phyloP scores from a whole-genome alignment of 73 alveolate species.

The Tetrahymena elliotti region DNA sequence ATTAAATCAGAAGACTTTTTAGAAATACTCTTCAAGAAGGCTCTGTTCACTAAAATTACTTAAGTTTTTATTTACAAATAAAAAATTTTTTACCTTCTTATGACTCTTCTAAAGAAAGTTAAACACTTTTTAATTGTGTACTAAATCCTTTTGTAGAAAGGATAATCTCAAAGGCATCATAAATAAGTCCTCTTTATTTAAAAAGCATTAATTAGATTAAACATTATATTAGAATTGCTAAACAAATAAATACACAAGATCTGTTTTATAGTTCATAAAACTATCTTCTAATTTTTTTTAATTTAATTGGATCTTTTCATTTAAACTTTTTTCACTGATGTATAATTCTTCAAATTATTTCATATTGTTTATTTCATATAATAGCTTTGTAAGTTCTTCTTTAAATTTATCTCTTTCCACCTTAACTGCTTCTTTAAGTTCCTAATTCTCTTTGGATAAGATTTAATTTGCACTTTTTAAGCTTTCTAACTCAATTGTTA shows the following conservation, averaged over 20 bases:
- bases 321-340: background rate
- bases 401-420: background rate
- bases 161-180: background rate
- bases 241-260: background rate
- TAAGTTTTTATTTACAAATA: background rate
- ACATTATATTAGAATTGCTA: background rate
- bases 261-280: background rate
- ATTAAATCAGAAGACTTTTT: background rate
- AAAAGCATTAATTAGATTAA: background rate
- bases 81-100: background rate
- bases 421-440: background rate
- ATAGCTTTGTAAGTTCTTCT: background rate
- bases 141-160: background rate
- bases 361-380: background rate
- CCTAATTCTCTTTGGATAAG: background rate
- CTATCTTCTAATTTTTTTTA: background rate
- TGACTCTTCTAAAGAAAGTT: background rate
- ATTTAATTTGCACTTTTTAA: background rate
- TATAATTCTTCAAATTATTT: background rate
- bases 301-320: background rate
- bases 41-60: background rate
- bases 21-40: background rate
- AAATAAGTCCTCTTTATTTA: background rate
- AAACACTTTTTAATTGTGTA: background rate
- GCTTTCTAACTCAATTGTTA: background rate